Evolutionary conservation across 2,329 filamentous ascomycete species (phyloP).

Genomic region (Alternaria alternata): DNA sequence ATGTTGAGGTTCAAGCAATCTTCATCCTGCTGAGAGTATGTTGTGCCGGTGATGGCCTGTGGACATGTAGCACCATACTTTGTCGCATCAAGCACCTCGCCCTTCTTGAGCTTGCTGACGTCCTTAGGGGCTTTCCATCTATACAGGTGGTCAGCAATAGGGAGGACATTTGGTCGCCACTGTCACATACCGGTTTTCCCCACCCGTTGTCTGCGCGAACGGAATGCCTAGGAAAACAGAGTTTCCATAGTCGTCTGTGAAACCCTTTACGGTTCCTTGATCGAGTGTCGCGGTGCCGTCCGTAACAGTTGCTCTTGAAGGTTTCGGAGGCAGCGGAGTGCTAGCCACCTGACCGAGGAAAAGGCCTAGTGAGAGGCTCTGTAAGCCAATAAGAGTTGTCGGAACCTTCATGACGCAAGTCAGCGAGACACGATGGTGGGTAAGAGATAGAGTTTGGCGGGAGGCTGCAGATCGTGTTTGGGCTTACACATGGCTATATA

Average conservation of each 20-base stretch:
- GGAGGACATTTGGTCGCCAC: not conserved
- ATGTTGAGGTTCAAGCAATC: slow-evolving; percentile 54
- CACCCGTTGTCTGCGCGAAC: slow-evolving; percentile 35
- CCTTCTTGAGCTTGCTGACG: slow-evolving; percentile 17
- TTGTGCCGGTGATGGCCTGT: slow-evolving; percentile 31
- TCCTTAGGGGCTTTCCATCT: slow-evolving; percentile 33
- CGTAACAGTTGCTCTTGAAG: slow-evolving; percentile 10
- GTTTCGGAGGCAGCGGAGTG: slow-evolving; percentile 17
- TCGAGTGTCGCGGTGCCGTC: slow-evolving; percentile 20
- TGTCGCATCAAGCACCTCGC: slow-evolving; percentile 26
- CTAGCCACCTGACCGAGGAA: slow-evolving; percentile 12
- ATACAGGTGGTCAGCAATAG: not conserved
- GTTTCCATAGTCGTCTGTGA: slow-evolving; percentile 28
- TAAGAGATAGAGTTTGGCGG: slow-evolving; percentile 14
- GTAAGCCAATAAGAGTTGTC: slow-evolving; percentile 7
- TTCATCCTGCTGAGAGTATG: slow-evolving; percentile 32
- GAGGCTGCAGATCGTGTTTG: slow-evolving; percentile 13
- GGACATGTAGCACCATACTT: slow-evolving; percentile 36
- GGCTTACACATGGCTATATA: slow-evolving; percentile 17
- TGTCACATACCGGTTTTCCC: slow-evolving; percentile 28
- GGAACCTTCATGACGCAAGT: slow-evolving; percentile 19
- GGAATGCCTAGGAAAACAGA: slow-evolving; percentile 35
- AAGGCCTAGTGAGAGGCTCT: slow-evolving; percentile 15
- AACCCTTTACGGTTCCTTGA: slow-evolving; percentile 29
- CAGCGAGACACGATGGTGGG: slow-evolving; percentile 6